Conservation (phyloP, 306 rosid species). For the Sphenostylis stenocarpa region DNA sequence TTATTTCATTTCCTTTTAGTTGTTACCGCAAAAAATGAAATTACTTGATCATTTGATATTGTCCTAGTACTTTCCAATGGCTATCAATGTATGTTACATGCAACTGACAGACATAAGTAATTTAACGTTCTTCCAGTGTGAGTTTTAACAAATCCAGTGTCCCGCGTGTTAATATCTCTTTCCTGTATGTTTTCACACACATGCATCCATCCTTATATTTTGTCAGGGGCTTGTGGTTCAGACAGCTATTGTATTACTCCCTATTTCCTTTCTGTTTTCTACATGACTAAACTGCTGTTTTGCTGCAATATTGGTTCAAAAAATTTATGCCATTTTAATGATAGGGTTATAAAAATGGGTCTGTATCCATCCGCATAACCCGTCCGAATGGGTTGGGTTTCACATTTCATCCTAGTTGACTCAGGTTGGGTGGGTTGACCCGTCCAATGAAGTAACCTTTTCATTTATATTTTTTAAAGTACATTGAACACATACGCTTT, state of each 20-base stretch:
- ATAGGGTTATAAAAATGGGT: too few species aligned
- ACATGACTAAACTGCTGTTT: background rate
- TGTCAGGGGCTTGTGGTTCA: background rate
- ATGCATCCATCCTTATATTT: background rate
- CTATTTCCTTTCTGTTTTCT: background rate
- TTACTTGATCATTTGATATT: background rate
- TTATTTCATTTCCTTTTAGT: slow-evolving; percentile 16
- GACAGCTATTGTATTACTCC: background rate
- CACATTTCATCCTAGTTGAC: too few species aligned
- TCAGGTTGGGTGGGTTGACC: too few species aligned
- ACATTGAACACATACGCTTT: too few species aligned
- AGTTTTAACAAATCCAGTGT: background rate
- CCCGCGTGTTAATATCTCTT: background rate
- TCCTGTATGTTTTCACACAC: background rate
- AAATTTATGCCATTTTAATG: too few species aligned
- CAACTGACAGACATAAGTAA: background rate
- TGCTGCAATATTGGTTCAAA: background rate
- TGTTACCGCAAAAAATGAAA: background rate
- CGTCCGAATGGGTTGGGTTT: too few species aligned
- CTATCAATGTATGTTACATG: background rate
- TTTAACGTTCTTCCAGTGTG: background rate
- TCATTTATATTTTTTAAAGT: too few species aligned
- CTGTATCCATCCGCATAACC: too few species aligned
- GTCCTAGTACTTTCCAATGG: background rate
- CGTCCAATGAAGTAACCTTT: too few species aligned